These are phyloP conservation scores for Elsinoe ampelina DNA, from an alignment of 2,329 filamentous ascomycete genomes.

Conservation along the genomic window DNA sequence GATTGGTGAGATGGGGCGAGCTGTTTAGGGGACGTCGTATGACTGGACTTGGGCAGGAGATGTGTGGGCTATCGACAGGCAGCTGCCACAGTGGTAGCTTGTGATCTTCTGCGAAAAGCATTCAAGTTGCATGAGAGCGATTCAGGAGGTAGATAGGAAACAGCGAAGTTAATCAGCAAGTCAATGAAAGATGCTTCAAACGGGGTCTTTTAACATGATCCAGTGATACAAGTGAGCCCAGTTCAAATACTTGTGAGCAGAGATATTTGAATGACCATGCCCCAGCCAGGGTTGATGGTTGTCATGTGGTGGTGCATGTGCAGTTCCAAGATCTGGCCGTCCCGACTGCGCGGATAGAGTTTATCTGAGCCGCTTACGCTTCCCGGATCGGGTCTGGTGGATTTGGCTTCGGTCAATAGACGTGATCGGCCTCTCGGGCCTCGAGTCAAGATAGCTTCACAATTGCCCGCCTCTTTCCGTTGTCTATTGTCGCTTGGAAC, in stretches of 20 bases:
- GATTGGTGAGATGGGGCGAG: not conserved
- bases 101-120: too few relatives aligned
- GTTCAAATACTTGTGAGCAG: too few relatives aligned
- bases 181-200: not conserved
- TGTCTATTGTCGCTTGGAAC: not conserved
- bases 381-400: not conserved
- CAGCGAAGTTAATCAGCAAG: too few relatives aligned
- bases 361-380: conserved; percentile 1
- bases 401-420: conserved; percentile 2
- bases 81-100: too few relatives aligned
- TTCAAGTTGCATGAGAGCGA: too few relatives aligned
- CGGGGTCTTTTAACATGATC: not conserved
- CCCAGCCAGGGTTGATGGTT: not conserved
- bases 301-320: not conserved
- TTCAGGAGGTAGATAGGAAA: too few relatives aligned
- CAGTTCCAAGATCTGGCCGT: not conserved
- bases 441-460: conserved; percentile 10
- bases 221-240: too few relatives aligned
- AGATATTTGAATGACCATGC: too few relatives aligned
- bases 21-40: not conserved
- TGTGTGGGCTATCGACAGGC: too few relatives aligned
- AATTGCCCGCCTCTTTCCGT: not conserved
- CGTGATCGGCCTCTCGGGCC: conserved; percentile 5
- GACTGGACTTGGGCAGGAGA: not conserved
- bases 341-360: conserved; percentile 1